phyloP scores from a whole-genome alignment of 805 yeast species.

The Candida railenensis region DNA sequence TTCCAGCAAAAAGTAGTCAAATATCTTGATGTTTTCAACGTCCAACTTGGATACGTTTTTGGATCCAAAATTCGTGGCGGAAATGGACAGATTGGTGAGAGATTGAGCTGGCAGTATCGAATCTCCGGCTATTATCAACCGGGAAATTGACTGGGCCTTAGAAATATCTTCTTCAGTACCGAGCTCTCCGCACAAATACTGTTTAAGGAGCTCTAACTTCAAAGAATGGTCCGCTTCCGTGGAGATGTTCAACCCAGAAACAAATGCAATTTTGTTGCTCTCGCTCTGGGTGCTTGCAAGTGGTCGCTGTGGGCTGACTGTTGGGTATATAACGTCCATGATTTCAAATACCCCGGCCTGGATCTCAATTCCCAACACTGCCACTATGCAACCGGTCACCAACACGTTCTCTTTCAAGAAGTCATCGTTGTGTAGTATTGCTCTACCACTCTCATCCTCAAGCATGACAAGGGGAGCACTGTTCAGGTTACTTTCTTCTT shows the following conservation, averaged over 20 bases:
- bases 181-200: slow-evolving; percentile 72
- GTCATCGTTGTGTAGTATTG: slow-evolving; percentile 62
- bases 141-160: slow-evolving; percentile 34
- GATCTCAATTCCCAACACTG: slow-evolving; percentile 81
- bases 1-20: slow-evolving; percentile 61
- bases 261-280: slow-evolving; percentile 56
- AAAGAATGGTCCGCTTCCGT: slow-evolving; percentile 34
- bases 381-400: slow-evolving; percentile 89
- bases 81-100: slow-evolving; percentile 24
- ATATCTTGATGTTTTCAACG: slow-evolving; percentile 44
- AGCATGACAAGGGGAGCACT: slow-evolving; percentile 53
- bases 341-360: slow-evolving; percentile 82
- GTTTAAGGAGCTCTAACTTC: slow-evolving; percentile 58
- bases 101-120: slow-evolving; percentile 43
- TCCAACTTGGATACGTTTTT: slow-evolving; percentile 54
- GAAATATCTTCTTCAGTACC: slow-evolving; percentile 30
- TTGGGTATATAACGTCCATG: slow-evolving; percentile 76
- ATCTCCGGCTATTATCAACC: slow-evolving; percentile 73
- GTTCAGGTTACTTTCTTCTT: slow-evolving; percentile 15
- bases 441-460: slow-evolving; percentile 93
- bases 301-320: slow-evolving; percentile 54
- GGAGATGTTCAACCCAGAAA: slow-evolving; percentile 71
- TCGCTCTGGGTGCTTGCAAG: slow-evolving; percentile 9
- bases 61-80: slow-evolving; percentile 41
- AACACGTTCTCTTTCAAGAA: slow-evolving; percentile 54